phyloP scores from a whole-genome alignment of 2,329 filamentous ascomycete species.

The Emergomyces pasteurianus region DNA sequence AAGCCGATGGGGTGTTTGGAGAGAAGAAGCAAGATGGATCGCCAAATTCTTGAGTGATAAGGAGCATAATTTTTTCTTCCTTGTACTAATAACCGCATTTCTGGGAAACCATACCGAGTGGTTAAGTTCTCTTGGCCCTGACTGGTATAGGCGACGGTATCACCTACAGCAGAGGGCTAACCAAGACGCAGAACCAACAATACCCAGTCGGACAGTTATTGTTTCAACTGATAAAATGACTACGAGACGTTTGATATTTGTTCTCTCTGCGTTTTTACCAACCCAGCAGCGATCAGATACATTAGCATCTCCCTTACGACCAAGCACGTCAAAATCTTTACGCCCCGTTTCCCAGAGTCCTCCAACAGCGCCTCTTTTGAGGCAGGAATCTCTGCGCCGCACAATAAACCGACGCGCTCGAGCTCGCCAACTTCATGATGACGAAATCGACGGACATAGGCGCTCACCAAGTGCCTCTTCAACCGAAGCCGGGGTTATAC shows the following conservation, averaged over 20 bases:
- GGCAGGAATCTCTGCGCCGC: constrained; percentile 42
- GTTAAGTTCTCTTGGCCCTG: constrained; percentile 43
- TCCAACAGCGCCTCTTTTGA: constrained; percentile 37
- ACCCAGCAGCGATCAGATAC: constrained; percentile 31
- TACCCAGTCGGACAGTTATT: constrained; percentile 44
- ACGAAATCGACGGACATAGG: constrained; percentile 22
- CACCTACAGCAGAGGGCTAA: constrained; percentile 39
- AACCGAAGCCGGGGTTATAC: constrained; percentile 27
- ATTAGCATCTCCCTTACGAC: constrained; percentile 27
- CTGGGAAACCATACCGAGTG: constrained; percentile 50
- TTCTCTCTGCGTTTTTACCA: constrained; percentile 47
- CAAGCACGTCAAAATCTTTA: constrained; percentile 34
- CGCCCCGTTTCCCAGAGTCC: constrained; percentile 43
- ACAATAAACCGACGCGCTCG: constrained; percentile 41
- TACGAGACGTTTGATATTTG: constrained; percentile 45
- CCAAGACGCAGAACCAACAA: constrained; percentile 35
- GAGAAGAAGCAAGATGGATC: constrained; percentile 48
- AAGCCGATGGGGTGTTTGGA: constrained; percentile 48
- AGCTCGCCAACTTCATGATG: constrained; percentile 31
- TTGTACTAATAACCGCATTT: constrained; percentile 47
- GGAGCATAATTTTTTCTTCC: constrained; percentile 49
- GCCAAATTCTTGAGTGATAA: constrained; percentile 42
- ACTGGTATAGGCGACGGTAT: constrained; percentile 42
- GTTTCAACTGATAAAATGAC: constrained; percentile 48
- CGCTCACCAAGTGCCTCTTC: constrained; percentile 36